Base-by-base conservation (phyloP, 306 rosid species). In the Benincasa hispida region DNA sequence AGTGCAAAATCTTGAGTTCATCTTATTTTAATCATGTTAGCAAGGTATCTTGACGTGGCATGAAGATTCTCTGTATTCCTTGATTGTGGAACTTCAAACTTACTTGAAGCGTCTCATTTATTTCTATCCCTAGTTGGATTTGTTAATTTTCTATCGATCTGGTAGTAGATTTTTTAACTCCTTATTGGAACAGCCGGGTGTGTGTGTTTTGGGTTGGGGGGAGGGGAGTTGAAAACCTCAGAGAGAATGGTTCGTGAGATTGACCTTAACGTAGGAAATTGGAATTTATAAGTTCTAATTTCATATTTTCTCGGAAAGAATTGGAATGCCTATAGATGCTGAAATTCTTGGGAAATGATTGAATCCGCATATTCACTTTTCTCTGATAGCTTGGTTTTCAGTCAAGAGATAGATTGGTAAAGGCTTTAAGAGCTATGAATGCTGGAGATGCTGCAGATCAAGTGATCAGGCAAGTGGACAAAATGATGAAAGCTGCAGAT, bases 401-500 rank as follows among this genome's bases (percentile, higher is more conserved):
- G 99, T 85, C 95, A 34, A 92, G 97, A 85, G 99, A 94, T 68
- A 88, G 85, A 79, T 84, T 94, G 83, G 59, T 90, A 73, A 87
- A 88, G 89, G 89, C 88, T 80, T 86, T 94, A 76, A 88, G 99
- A 73, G 88, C 90, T 77, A 90, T 94, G 87, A 89, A 89, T 89
- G 97, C 95, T 24, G 99, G 96, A 69, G 99, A 94, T 73, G 96
- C 97, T 30, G 93, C 92, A 50, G 99, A 94, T 88, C 99, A 92
- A 83, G 97, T 88, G 55, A 87, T 94, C 82, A 88, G 97, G 72
- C 99, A 92, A 83, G 96, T 92, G 34, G 99, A 92, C 81, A 94
- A 88, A 85, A 84, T 89, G 86, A 81, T 92, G 56, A 94, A 89
- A 79, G 88, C 84, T 77, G 85, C 89, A 70, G 99, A 94, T 81